Conservation (phyloP, 805 yeast genomes). For the Wickerhamomyces bovis region DNA sequence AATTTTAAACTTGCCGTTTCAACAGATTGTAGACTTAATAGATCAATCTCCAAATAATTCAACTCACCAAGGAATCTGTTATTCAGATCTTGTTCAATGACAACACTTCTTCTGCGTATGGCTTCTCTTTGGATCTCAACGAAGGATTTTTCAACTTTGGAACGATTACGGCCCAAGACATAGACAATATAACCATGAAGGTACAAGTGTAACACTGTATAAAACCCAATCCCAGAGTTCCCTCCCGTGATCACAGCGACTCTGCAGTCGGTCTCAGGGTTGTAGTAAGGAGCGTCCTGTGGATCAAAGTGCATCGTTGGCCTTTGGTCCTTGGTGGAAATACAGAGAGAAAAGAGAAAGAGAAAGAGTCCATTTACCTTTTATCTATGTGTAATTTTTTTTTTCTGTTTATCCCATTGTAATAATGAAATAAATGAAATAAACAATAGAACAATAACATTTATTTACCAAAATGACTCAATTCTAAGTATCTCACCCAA, state of each 20-base stretch:
- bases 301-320: constrained; percentile 25
- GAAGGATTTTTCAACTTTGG: constrained; percentile 52
- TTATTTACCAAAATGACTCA: constrained; percentile 41
- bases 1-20: constrained; percentile 44
- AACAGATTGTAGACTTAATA: constrained; percentile 37
- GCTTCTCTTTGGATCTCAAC: constrained; percentile 54
- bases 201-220: constrained; percentile 66
- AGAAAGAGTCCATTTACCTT: too few species aligned
- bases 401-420: too few species aligned
- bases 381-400: too few species aligned
- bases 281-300: constrained; percentile 50
- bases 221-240: constrained; percentile 76
- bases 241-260: constrained; percentile 80
- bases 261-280: constrained; percentile 49
- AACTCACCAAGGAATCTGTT: constrained; percentile 42
- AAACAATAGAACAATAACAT: neutral
- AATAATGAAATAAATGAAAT: neutral
- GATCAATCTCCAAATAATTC: constrained; percentile 47
- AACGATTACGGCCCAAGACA: constrained; percentile 61
- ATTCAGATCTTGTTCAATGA: constrained; percentile 8
- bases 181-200: constrained; percentile 75
- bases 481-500: constrained; percentile 55
- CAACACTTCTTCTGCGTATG: constrained; percentile 9
- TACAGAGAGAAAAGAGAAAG: too few species aligned
- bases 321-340: too few species aligned